phyloP scores from a whole-genome alignment of 768 basidiomycete genomes.

The Pleurotus cornucopiae region DNA sequence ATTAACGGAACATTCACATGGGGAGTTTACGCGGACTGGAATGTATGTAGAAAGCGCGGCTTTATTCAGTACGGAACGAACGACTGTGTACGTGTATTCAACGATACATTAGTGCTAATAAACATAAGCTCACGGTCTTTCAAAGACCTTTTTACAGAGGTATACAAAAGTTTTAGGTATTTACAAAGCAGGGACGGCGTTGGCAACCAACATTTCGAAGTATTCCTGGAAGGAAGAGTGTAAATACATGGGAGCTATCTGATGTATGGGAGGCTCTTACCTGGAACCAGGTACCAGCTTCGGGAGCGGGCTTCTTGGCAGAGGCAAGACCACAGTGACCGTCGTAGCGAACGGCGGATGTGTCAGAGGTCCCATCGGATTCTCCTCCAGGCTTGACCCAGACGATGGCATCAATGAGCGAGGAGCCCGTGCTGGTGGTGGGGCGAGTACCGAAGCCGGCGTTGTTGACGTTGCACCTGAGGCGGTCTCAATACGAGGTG shows the following conservation, averaged over 20 bases:
- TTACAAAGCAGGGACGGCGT: conserved; percentile 51
- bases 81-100: no score
- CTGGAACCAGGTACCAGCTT: conserved; percentile 69
- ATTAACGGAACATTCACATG: no score
- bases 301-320: conserved; percentile 52
- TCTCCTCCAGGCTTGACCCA: conserved; percentile 71
- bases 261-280: background rate
- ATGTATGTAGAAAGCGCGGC: no score
- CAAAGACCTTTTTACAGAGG: conserved; percentile 2
- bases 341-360: conserved; percentile 50
- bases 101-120: no score
- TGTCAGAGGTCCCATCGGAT: conserved; percentile 58
- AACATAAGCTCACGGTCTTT: background rate
- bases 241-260: background rate
- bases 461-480: conserved; percentile 25
- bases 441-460: conserved; percentile 29
- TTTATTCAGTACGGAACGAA: no score
- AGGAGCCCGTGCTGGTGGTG: conserved; percentile 49
- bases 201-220: conserved; percentile 49
- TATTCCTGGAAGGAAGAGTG: conserved; percentile 29
- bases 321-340: conserved; percentile 45
- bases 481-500: background rate
- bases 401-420: conserved; percentile 55
- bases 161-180: conserved; percentile 4
- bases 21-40: no score